Conservation (phyloP, 768 basidiomycete species). For the Nidula microcarpa region DNA sequence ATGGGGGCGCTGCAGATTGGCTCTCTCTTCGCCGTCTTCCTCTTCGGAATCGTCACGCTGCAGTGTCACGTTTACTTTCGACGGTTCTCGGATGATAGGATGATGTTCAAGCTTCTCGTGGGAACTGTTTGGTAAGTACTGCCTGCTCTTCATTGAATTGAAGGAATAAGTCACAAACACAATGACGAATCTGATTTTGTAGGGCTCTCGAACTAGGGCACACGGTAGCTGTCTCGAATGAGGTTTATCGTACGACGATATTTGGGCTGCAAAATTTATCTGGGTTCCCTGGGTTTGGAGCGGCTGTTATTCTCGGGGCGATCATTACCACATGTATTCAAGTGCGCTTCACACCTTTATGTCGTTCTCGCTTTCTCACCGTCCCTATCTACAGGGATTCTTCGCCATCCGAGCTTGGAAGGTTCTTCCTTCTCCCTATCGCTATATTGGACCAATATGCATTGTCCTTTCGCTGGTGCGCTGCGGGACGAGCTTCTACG, state of each 20-base stretch:
- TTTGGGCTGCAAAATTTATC: conserved; percentile 15
- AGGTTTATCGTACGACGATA: conserved; percentile 27
- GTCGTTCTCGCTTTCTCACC: neutral
- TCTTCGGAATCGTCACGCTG: conserved; percentile 21
- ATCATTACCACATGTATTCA: conserved; percentile 24
- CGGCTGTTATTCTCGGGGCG: conserved; percentile 20
- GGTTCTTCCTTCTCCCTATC: neutral
- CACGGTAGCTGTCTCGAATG: conserved; percentile 19
- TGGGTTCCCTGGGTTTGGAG: conserved; percentile 14
- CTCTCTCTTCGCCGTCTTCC: conserved; percentile 17
- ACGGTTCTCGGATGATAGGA: conserved; percentile 16
- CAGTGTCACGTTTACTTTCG: conserved; percentile 19
- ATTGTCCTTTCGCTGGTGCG: neutral
- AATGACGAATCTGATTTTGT: neutral
- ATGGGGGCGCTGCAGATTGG: conserved; percentile 22
- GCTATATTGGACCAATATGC: neutral
- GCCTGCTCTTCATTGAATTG: no score
- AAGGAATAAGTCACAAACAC: no score
- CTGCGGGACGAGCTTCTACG: neutral
- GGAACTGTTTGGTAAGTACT: neutral
- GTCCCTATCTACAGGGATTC: neutral
- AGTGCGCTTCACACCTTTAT: conserved; percentile 11
- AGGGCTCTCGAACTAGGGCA: conserved; percentile 24
- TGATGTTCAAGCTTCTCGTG: conserved; percentile 16
- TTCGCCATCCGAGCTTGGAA: neutral